A percentile compares a stretch with the other conserved stretches of the same genome.
These are phyloP conservation scores for Seiridium cupressi DNA, from an alignment of 2,329 filamentous ascomycete species.

Conservation along the genomic window DNA sequence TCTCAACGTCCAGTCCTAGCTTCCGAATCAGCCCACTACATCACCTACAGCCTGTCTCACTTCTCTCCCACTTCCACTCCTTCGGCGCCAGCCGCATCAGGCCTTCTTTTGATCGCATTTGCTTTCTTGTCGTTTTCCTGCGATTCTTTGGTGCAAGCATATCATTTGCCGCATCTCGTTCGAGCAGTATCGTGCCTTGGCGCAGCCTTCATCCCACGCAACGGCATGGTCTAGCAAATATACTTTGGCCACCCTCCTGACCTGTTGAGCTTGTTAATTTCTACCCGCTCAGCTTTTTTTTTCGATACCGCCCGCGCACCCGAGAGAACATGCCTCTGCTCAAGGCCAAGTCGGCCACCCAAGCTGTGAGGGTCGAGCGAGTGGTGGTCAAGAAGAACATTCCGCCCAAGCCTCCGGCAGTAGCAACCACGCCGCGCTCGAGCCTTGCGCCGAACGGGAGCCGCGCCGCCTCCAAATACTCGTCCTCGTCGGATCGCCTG, in stretches of 20 bases:
- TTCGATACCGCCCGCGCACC: no score
- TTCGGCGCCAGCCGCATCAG: not conserved
- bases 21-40: no score
- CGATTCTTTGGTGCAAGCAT: not conserved
- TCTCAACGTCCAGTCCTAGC: no score
- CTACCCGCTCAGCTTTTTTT: not conserved
- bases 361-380: not conserved
- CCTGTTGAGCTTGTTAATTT: not conserved
- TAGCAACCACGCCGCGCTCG: constrained; percentile 17
- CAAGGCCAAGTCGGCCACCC: not conserved
- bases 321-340: not conserved
- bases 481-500: constrained; percentile 32
- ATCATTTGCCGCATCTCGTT: not conserved
- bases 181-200: not conserved
- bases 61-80: not conserved
- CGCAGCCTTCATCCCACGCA: not conserved
- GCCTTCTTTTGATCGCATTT: not conserved
- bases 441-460: constrained; percentile 15
- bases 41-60: not conserved
- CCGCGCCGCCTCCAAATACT: constrained; percentile 18
- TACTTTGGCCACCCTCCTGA: not conserved
- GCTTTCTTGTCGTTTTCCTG: not conserved
- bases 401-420: not conserved
- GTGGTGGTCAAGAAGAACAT: constrained; percentile 1
- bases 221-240: not conserved